Base-by-base conservation (phyloP, 805 yeast genomes). In the Saccharomyces eubayanus region DNA sequence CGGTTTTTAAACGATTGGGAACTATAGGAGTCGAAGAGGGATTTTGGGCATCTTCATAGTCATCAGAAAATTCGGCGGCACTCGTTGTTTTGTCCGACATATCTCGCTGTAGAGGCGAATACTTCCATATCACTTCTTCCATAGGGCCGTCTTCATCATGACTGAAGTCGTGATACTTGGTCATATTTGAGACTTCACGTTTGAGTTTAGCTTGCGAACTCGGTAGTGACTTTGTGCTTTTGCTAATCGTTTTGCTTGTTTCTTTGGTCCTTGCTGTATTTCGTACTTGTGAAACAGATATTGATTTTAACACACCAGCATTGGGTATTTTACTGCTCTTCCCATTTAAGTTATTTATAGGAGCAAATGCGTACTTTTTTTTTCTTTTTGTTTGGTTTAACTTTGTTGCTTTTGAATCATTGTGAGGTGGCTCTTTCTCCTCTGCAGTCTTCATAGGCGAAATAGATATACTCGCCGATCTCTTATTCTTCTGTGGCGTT, bases 61-160 rank as follows among this genome's bases (percentile, higher is more conserved):
- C 61, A 29, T 62, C 63, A 2, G 59, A 53, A n/a, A 47, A 46
- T 5, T 58, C 60, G 30, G 57, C 56, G 5, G 65, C 58, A 46
- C 63, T 59, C 12, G 51, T 36, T 2, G 53, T 41, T 48, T 56
- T 57, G 46, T 58, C 65, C 2, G 57, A 53, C 4, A 47, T 46
- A 31, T 54, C 58, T 28, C 54, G 57, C 27, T 55, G 51, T 2
- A 31, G 41, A 2, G 72, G 72, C 6, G 64, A 62, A 47, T 65
- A 66, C 16, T 58, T 59, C 72, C 72, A 69, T 9, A 68, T 61
- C 1, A 69, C 70, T 51, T 66, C 67, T 46, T 68, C 71, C 12
- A 65, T 48, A 24, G 60, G 59, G 1, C 54, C 56, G 20, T 57
- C 56, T 14, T 46, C 53, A 4, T 41, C 29, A 16, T 48, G 43